These are phyloP conservation scores for Pseudogymnoascus sp. DNA, from an alignment of 2,329 filamentous ascomycete species.

Conservation along the genomic window DNA sequence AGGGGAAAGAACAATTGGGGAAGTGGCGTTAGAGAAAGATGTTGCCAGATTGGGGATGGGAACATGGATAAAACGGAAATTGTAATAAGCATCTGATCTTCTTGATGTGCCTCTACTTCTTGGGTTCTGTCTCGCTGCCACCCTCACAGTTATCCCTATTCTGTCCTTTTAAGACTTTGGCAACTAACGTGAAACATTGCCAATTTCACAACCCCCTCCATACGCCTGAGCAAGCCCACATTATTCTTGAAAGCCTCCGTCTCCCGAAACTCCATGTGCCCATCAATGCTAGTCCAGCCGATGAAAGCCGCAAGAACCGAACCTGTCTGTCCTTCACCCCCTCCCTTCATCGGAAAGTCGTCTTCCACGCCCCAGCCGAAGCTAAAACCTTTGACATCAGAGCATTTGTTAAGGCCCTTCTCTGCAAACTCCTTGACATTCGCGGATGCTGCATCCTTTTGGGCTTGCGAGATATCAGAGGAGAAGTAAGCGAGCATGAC, in stretches of 20 bases:
- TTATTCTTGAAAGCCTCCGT: slow-evolving; percentile 29
- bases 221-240: slow-evolving; percentile 15
- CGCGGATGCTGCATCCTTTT: background rate
- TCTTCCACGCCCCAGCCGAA: slow-evolving; percentile 28
- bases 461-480: background rate
- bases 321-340: slow-evolving; percentile 23
- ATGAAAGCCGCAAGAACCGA: slow-evolving; percentile 25
- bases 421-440: background rate
- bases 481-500: slow-evolving; percentile 4
- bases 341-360: slow-evolving; percentile 25
- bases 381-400: slow-evolving; percentile 16
- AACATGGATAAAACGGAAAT: background rate
- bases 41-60: too few species aligned
- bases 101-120: background rate
- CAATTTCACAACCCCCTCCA: slow-evolving; percentile 20
- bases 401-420: slow-evolving; percentile 8
- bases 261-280: slow-evolving; percentile 30
- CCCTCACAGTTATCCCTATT: background rate
- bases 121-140: background rate
- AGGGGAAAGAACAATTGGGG: too few species aligned
- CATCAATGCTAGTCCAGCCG: slow-evolving; percentile 33
- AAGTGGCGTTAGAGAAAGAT: background rate
- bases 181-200: slow-evolving; percentile 18
- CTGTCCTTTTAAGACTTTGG: background rate
- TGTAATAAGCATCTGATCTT: background rate